phyloP scores from a whole-genome alignment of 1,284 basidiomycete genomes.

The Moniliella sp. region DNA sequence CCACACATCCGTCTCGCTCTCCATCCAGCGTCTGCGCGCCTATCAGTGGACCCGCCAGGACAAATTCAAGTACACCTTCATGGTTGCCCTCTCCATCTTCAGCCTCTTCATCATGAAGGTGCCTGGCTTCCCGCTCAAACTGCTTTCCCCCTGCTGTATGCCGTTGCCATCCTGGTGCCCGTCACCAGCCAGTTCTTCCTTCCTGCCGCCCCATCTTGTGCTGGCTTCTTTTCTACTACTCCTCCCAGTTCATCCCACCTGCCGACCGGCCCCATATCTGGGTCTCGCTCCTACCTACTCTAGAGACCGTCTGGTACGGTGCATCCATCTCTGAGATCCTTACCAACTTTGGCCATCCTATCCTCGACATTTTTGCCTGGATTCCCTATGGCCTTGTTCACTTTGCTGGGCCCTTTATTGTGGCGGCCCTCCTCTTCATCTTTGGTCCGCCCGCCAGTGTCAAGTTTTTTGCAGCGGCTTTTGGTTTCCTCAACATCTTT shows the following conservation, averaged over 20 bases:
- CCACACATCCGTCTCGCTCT: conserved; percentile 18
- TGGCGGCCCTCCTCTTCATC: conserved; percentile 49
- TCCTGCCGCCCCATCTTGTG: conserved; percentile 68
- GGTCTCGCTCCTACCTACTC: conserved; percentile 72
- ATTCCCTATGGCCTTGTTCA: conserved; percentile 82
- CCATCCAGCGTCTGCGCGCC: conserved; percentile 13
- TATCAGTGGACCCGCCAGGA: conserved; percentile 15
- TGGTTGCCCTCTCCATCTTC: conserved; percentile 41
- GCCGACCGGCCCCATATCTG: conserved; percentile 57
- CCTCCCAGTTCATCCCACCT: conserved; percentile 60
- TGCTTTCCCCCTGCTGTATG: conserved; percentile 59
- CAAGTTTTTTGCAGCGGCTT: conserved; percentile 64
- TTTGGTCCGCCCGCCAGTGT: conserved; percentile 58
- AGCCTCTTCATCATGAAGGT: conserved; percentile 56
- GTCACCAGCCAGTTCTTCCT: conserved; percentile 77
- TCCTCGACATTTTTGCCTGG: conserved; percentile 83
- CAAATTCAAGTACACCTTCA: conserved; percentile 21
- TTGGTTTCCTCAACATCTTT: conserved; percentile 77
- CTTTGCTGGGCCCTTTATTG: conserved; percentile 51
- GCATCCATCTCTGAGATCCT: conserved; percentile 91
- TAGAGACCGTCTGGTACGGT: conserved; percentile 81
- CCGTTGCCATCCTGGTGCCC: conserved; percentile 52
- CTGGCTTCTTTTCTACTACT: conserved; percentile 51
- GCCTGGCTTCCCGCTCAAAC: conserved; percentile 51
- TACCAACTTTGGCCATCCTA: conserved; percentile 71